These are phyloP conservation scores for Dioszegia aurantiaca DNA, from an alignment of 768 basidiomycete species.

Conservation along the genomic window DNA sequence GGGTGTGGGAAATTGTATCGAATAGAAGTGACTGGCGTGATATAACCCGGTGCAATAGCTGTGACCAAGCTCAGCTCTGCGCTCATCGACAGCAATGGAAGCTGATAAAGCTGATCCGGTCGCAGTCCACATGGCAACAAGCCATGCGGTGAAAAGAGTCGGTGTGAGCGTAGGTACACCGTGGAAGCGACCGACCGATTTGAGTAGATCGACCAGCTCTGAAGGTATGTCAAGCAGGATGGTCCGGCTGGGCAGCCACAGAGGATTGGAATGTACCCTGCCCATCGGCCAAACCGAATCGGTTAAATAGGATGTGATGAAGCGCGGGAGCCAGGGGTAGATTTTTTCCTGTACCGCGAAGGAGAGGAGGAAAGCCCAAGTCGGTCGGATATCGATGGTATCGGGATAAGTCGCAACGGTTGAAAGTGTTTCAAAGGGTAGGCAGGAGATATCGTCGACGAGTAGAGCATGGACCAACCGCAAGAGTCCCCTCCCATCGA, in stretches of 20 bases:
- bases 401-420: conserved; percentile 5
- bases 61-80: conserved; percentile 2
- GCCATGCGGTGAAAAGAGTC: conserved; percentile 5
- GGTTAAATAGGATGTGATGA: conserved; percentile 9
- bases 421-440: conserved; percentile 10
- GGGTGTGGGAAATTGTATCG: background rate
- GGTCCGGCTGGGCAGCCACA: background rate
- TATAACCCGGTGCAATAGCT: conserved; percentile 11
- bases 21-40: conserved; percentile 1
- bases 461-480: conserved; percentile 7
- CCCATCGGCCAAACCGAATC: background rate
- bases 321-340: conserved; percentile 11
- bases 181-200: conserved; percentile 3
- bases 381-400: conserved; percentile 13
- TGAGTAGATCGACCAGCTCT: background rate
- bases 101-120: background rate
- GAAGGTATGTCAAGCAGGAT: background rate
- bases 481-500: conserved; percentile 17
- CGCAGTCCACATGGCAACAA: conserved; percentile 8
- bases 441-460: background rate
- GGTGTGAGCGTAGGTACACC: conserved; percentile 11
- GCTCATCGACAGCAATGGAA: conserved; percentile 4
- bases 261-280: background rate
- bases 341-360: conserved; percentile 12
- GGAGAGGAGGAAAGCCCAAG: conserved; percentile 13